Percentiles rank a stretch among this genome's conserved stretches.
These are phyloP conservation scores for Fusarium sp. DNA, from an alignment of 2,329 filamentous ascomycete species.

Conservation along the genomic window DNA sequence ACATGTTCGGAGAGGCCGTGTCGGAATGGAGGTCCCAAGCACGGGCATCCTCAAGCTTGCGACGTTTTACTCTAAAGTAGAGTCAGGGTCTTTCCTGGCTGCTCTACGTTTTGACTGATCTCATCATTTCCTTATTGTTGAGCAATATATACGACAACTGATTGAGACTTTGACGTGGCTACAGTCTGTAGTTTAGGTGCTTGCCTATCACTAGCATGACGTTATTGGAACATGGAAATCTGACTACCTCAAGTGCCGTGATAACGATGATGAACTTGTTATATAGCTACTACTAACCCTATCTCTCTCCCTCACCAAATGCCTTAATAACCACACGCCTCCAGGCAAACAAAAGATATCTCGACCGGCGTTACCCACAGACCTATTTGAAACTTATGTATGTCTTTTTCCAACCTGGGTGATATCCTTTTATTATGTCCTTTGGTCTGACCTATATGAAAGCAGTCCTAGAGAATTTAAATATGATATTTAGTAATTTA, in stretches of 20 bases:
- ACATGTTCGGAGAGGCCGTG: neutral
- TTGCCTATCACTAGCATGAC: neutral
- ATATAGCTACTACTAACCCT: neutral
- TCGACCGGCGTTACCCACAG: rapidly evolving
- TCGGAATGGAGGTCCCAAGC: neutral
- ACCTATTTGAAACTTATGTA: too few relatives aligned
- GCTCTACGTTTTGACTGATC: neutral
- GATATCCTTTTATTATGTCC: rapidly evolving
- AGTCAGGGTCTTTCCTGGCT: neutral
- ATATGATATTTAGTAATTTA: too few relatives aligned
- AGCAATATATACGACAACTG: neutral
- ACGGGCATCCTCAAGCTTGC: neutral
- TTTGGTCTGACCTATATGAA: too few relatives aligned
- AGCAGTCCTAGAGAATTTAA: rapidly evolving
- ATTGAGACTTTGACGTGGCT: neutral
- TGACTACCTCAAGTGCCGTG: neutral
- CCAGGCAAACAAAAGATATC: rapidly evolving
- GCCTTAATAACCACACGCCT: too few relatives aligned
- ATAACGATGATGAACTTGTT: neutral
- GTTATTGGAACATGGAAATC: neutral
- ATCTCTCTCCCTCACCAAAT: neutral
- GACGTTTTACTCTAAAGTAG: neutral
- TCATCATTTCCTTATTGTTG: neutral
- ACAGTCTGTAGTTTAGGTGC: neutral
- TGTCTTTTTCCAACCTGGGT: rapidly evolving